A percentile compares a stretch with the other conserved stretches of the same genome.
Evolutionary conservation across 139 green algal genomes (phyloP).

Genomic region (Haematococcus lacustris): DNA sequence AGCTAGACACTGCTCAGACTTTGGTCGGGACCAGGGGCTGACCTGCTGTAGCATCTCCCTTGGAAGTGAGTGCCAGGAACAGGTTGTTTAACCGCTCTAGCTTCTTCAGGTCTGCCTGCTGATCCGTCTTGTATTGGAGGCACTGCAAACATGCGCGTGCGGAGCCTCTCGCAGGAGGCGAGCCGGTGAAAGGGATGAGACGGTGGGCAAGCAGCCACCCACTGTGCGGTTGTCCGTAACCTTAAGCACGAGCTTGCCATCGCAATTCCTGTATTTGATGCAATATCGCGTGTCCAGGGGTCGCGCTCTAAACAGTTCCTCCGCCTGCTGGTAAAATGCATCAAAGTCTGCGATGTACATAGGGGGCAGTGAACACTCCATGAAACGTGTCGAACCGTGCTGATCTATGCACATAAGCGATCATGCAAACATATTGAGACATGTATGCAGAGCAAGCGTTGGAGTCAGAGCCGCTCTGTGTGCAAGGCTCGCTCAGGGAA

Average conservation of each 20-base stretch:
- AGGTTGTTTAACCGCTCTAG: conserved; percentile 80
- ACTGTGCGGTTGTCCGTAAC: conserved; percentile 80
- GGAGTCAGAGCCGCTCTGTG: too few species aligned
- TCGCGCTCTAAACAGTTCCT: conserved; percentile 52
- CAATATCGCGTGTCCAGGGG: conserved; percentile 72
- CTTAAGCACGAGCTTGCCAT: conserved; percentile 81
- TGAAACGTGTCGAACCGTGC: too few species aligned
- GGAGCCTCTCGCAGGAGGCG: too few species aligned
- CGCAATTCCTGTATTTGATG: conserved; percentile 80
- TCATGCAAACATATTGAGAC: too few species aligned
- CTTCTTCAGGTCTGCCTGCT: conserved; percentile 77
- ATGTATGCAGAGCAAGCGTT: too few species aligned
- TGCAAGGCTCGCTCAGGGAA: too few species aligned
- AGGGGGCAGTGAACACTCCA: too few species aligned
- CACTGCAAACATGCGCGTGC: conserved; percentile 64
- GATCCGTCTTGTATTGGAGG: conserved; percentile 85
- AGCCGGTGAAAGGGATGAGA: background rate
- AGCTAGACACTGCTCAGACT: too few species aligned
- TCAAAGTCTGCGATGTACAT: conserved; percentile 77
- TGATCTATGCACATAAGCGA: too few species aligned
- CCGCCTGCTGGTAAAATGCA: conserved; percentile 61
- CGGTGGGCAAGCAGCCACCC: conserved; percentile 4
- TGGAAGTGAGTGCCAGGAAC: conserved; percentile 80
- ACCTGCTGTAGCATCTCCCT: conserved; percentile 20
- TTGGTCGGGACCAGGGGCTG: too few species aligned